Evolutionary conservation across 257 asterid species (phyloP).

Genomic region (Solanum pennellii): DNA sequence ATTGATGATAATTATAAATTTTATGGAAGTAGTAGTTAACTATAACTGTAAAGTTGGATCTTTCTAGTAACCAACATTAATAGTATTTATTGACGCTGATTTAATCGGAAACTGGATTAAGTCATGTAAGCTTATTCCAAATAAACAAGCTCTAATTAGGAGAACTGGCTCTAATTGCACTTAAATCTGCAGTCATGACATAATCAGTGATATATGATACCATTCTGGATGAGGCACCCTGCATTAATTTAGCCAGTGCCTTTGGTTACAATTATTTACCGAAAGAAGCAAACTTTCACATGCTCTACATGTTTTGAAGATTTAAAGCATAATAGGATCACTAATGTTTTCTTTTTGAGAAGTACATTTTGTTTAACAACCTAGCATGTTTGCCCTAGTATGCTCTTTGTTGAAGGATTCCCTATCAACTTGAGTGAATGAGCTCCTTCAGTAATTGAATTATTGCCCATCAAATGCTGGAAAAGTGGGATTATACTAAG

Average conservation of each 20-base stretch:
- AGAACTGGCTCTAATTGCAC: background rate
- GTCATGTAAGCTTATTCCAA: background rate
- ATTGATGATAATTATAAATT: background rate
- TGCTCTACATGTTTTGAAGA: background rate
- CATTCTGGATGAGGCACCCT: background rate
- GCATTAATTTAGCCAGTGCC: background rate
- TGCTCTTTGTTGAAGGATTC: background rate
- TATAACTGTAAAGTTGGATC: background rate
- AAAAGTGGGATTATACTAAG: background rate
- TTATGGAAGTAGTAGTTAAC: background rate
- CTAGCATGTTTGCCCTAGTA: background rate
- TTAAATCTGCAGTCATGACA: background rate
- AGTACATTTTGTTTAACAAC: background rate
- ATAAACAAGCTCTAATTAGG: background rate
- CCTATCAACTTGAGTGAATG: background rate
- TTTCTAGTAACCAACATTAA: background rate
- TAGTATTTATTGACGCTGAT: background rate
- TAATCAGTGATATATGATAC: background rate
- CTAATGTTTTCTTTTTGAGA: background rate
- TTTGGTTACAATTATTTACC: background rate
- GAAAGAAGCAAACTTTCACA: background rate
- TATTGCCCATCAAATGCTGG: background rate
- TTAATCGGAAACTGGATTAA: background rate
- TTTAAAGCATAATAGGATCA: background rate
- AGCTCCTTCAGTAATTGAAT: background rate